Evolutionary conservation across 805 yeast genomes (phyloP), one percentile per base, ranked within the genome.

Genomic region (Naumovozyma dairenensis): DNA sequence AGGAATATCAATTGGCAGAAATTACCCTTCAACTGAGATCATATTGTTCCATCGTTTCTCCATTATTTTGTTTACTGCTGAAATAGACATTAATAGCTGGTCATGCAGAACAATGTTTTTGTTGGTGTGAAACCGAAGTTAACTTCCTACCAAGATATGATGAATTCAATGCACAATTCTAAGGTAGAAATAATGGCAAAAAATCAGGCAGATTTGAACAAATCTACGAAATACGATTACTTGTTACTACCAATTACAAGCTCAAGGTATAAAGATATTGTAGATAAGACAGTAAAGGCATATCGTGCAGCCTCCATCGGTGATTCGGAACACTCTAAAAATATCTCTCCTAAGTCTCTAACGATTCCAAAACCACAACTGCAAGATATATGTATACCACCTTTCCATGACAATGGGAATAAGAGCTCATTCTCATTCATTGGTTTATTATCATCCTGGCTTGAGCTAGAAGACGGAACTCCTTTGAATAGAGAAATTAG

Each of bases 361-460:
- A 38, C 40, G 16, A 42, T 50, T 6, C 46, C 54, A 3, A 54
- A 50, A 28, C 60, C 59, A 3, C 59, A 57, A 30, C 36, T 57
- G 27, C 59, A 54, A 34, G 62, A 57, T 31, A 39, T 57, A 4
- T 44, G 48, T n/a, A 47, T 57, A 16, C 51, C 59, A 1, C 62
- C 62, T 2, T 51, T 50, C 21, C 34, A 40, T 6, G 22, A 16
- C 7, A 21, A 25, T 10, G 31, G 37, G 2, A 25, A 25, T 9
- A 18, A 27, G 16, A 38, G 31, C 12, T 35, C 43, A 9, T 40
- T 48, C 4, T 56, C 41, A 54, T 72, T 6, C 20, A 66, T 79
- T 16, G 84, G 82, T 0, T 45, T 77, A 20, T 52, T 77, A 2
- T 69, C 84, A 0, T 72, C 80, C 2, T 79, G 85, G 84, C 60